Evolutionary conservation across 345 rosid genomes (phyloP).

Genomic region (Capsella bursapastoris): DNA sequence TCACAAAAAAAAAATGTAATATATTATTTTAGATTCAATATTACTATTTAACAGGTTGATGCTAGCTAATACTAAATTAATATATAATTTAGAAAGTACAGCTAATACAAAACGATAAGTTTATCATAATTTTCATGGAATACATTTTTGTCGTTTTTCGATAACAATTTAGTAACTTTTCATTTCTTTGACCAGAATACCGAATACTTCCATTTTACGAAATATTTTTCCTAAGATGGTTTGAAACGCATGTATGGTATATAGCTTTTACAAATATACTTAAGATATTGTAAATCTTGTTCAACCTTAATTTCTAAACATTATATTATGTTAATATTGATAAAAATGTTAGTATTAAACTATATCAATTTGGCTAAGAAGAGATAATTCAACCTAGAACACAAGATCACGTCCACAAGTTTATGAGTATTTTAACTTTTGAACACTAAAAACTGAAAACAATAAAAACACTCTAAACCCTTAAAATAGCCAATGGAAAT

Average conservation of each 20-base stretch:
- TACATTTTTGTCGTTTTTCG: background rate
- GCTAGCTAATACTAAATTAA: too few relatives aligned
- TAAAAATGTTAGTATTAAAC: background rate
- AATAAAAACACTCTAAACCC: conserved; percentile 24
- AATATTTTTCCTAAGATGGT: background rate
- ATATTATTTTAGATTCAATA: background rate
- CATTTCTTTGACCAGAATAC: background rate
- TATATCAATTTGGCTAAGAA: background rate
- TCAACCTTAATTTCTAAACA: background rate
- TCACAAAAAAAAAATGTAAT: too few relatives aligned
- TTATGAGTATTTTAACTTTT: background rate
- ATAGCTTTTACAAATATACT: background rate
- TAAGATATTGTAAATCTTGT: background rate
- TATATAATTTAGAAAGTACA: too few relatives aligned
- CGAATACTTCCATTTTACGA: background rate
- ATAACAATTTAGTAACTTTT: background rate
- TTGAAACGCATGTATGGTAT: background rate
- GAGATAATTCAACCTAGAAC: background rate
- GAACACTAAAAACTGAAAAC: conserved; percentile 33
- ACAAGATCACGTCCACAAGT: conserved; percentile 28
- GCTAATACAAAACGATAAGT: too few relatives aligned
- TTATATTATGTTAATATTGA: background rate
- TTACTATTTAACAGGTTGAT: too few relatives aligned
- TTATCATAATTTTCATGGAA: background rate
- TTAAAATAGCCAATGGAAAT: conserved; percentile 22